A percentile compares a stretch with the other conserved stretches of the same genome.
These are phyloP conservation scores for Cymbopogon flexuosus DNA, from an alignment of 202 grass and related monocot species.

Conservation along the genomic window DNA sequence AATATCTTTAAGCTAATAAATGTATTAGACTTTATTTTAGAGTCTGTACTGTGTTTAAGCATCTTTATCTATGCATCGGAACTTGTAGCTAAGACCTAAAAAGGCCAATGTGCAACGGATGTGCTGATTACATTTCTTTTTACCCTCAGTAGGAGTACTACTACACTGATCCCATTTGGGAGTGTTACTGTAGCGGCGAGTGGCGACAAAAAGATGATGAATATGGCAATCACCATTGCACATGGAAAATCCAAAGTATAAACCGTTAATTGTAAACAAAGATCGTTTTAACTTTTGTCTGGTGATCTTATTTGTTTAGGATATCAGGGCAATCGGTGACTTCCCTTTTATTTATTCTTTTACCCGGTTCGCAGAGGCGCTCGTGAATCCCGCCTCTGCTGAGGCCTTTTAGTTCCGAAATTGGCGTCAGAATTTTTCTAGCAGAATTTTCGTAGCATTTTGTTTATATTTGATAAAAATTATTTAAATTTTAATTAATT, in stretches of 20 bases:
- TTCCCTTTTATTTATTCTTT: too few species aligned
- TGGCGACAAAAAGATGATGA: neutral
- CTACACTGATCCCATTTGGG: neutral
- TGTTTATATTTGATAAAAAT: too few species aligned
- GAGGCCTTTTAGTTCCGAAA: too few species aligned
- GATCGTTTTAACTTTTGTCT: neutral
- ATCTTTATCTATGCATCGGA: constrained; percentile 31
- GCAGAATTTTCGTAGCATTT: too few species aligned
- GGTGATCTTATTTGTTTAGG: neutral
- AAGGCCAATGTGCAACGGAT: constrained; percentile 36
- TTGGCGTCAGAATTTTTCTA: too few species aligned
- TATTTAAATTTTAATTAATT: too few species aligned
- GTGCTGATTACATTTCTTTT: constrained; percentile 17
- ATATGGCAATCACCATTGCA: neutral
- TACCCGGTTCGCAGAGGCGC: too few species aligned
- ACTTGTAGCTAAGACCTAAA: constrained; percentile 27
- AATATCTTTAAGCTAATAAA: too few species aligned
- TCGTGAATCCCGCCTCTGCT: too few species aligned
- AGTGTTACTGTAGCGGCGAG: neutral
- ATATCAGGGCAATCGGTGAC: neutral
- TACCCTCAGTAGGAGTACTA: neutral
- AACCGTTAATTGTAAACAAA: neutral
- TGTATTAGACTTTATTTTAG: too few species aligned
- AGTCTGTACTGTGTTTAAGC: too few species aligned
- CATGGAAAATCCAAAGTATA: neutral